A percentile compares a stretch with the other conserved stretches of the same genome.
Evolutionary conservation across 208 protist genomes (phyloP).

Genomic region (Leishmania tarentolae): DNA sequence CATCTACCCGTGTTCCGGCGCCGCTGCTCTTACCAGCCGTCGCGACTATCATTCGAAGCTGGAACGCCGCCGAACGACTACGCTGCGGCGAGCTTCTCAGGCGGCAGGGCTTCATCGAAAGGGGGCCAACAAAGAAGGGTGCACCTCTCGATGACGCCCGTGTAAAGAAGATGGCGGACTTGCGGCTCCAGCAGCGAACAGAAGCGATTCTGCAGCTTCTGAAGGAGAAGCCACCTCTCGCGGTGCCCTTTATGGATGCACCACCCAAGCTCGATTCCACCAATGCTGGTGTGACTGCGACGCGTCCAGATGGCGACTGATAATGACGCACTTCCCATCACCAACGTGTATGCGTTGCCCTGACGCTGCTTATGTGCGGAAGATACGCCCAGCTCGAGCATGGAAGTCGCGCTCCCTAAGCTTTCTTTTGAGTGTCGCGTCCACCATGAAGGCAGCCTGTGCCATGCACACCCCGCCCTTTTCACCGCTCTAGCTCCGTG

Average conservation of each 20-base stretch:
- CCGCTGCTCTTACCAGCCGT: constrained; percentile 11
- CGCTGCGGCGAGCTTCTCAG: constrained; percentile 26
- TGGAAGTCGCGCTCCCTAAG: background rate
- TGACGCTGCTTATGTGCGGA: background rate
- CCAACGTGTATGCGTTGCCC: background rate
- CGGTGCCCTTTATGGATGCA: background rate
- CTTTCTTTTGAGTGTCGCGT: background rate
- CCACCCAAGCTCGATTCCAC: background rate
- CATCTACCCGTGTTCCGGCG: background rate
- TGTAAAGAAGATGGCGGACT: constrained; percentile 1
- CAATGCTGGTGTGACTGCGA: background rate
- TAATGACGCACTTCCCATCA: background rate
- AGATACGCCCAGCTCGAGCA: background rate
- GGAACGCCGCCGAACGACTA: constrained; percentile 27
- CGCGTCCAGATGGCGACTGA: background rate
- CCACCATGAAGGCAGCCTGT: background rate
- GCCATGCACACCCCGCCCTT: background rate
- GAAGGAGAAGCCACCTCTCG: background rate
- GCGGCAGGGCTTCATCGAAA: constrained; percentile 20
- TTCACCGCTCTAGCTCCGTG: background rate
- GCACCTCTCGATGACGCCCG: constrained; percentile 1
- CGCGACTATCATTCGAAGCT: constrained; percentile 9
- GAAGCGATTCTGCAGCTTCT: constrained; percentile 21
- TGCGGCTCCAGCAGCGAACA: constrained; percentile 8
- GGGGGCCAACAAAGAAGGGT: background rate